Evolutionary conservation across 2,329 filamentous ascomycete genomes (phyloP), one percentile per base, ranked within the genome.

Genomic region (Colletotrichum liaoningense): DNA sequence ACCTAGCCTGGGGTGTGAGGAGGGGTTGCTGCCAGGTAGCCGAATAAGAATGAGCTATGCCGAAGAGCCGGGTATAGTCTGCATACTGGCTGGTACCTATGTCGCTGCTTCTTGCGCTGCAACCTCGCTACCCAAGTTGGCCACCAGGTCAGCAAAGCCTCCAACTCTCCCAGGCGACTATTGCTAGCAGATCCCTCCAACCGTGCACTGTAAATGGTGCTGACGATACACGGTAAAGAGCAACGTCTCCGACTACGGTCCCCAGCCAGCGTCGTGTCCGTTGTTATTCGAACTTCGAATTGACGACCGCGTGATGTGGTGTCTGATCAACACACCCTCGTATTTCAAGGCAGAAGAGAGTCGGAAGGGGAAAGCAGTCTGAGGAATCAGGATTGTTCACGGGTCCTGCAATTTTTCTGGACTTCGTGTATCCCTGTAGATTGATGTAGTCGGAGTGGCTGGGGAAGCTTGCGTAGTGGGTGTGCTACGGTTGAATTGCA

Each of bases 81-180:
- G 58, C 68, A 38, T 22, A 46, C 62, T 52, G 30, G 63, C 67
- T 42, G 67, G 46, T 46, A 42, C 35, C 35, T 62, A 57, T 71
- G 71, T 62, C 71, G 71, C 71, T 72, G 30, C 60, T 71, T 65
- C 60, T 52, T 42, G 46, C 67, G 67, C 67, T 67, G 55, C 67
- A 71, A 73, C 71, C 71, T 73, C 60, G 28, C 16, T 55, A 49
- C 59, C 59, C 55, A 60, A 70, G 66, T 38, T 33, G 71, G 65
- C 57, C 58, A 69, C 65, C 67, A 70, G 54, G 33, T 73, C 59
- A 73, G 67, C 58, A 38, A 9, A 59, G 30, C 35, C 62, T 66
- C 19, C 19, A 22, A 49, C 19, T 49, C n/a, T 33, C 38, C 46
- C 30, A 52, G 55, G 55, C 24, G 54, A 72, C 54, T 54, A 30